Evolutionary conservation across 352 stramenopile genomes (phyloP).

Genomic region (Globisporangium cylindrosporum): DNA sequence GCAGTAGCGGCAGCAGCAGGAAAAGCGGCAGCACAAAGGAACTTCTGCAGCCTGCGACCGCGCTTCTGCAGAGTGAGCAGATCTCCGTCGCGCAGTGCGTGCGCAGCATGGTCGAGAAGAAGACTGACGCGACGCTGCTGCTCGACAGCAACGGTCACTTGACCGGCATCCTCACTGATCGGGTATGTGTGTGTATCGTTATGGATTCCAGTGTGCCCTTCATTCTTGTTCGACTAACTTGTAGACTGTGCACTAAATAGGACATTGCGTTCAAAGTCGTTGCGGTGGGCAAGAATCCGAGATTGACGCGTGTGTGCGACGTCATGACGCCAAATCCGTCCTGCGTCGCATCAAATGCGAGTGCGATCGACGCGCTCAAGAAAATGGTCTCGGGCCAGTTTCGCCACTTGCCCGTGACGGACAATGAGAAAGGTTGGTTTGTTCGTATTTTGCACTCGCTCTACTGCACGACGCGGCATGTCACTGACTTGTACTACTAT

Average conservation of each 20-base stretch:
- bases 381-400: conserved; percentile 97
- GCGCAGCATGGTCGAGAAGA: conserved; percentile 84
- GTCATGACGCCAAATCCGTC: conserved; percentile 96
- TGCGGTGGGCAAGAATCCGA: conserved; percentile 79
- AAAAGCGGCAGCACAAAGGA: conserved; percentile 33
- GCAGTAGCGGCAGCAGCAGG: conserved; percentile 19
- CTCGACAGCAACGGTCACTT: conserved; percentile 85
- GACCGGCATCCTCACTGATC: conserved; percentile 95
- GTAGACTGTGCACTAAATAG: conserved; percentile 25
- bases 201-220: background rate
- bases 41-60: conserved; percentile 57
- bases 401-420: conserved; percentile 93
- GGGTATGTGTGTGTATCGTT: conserved; percentile 28
- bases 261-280: conserved; percentile 95
- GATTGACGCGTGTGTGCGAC: conserved; percentile 71
- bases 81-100: conserved; percentile 73
- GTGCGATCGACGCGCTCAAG: conserved; percentile 94
- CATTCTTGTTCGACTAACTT: background rate
- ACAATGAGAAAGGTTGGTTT: conserved; percentile 70
- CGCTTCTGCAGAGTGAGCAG: conserved; percentile 73
- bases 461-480: too few relatives aligned
- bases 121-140: conserved; percentile 92
- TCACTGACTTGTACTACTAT: background rate
- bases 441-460: background rate
- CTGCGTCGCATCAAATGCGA: conserved; percentile 91